Conservation (phyloP, 2,329 filamentous ascomycete genomes). For the Cladosporium halotolerans region DNA sequence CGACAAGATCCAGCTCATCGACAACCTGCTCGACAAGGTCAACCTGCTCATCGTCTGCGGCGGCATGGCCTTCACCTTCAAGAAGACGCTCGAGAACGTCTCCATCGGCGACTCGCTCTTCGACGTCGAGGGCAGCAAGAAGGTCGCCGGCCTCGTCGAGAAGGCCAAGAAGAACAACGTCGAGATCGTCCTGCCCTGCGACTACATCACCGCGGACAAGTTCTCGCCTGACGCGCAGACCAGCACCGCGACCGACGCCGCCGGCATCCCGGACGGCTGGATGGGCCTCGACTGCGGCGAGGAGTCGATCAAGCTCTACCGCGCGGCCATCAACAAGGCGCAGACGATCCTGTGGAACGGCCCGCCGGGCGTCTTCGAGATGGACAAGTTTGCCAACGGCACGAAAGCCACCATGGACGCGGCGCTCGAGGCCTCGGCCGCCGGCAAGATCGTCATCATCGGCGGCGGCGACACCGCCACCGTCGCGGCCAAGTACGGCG, state of each 20-base stretch:
- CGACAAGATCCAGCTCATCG: constrained; percentile 99
- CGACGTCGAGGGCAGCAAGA: constrained; percentile 90
- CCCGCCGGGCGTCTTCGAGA: constrained; percentile 93
- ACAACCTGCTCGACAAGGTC: constrained; percentile 97
- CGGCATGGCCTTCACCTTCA: constrained; percentile 99
- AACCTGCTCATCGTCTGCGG: constrained; percentile 95
- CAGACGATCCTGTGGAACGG: constrained; percentile 99
- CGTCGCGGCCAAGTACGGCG: constrained; percentile 93
- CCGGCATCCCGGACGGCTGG: constrained; percentile 93
- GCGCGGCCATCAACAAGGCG: constrained; percentile 76
- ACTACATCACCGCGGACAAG: constrained; percentile 95
- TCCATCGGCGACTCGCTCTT: constrained; percentile 87
- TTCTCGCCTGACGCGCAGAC: constrained; percentile 79
- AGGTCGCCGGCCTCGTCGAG: constrained; percentile 75
- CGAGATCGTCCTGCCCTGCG: constrained; percentile 86
- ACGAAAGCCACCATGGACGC: constrained; percentile 91
- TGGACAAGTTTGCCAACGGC: constrained; percentile 85
- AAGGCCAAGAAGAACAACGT: constrained; percentile 97
- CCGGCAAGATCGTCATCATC: constrained; percentile 94
- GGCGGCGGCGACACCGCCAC: constrained; percentile 97
- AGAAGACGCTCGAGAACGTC: constrained; percentile 92
- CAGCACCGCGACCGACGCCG: constrained; percentile 74
- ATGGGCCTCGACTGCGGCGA: constrained; percentile 94
- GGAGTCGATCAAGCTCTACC: constrained; percentile 82
- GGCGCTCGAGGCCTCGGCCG: constrained; percentile 71